These are phyloP conservation scores for Loxodes magnus DNA, from an alignment of 73 alveolate species.

Conservation along the genomic window DNA sequence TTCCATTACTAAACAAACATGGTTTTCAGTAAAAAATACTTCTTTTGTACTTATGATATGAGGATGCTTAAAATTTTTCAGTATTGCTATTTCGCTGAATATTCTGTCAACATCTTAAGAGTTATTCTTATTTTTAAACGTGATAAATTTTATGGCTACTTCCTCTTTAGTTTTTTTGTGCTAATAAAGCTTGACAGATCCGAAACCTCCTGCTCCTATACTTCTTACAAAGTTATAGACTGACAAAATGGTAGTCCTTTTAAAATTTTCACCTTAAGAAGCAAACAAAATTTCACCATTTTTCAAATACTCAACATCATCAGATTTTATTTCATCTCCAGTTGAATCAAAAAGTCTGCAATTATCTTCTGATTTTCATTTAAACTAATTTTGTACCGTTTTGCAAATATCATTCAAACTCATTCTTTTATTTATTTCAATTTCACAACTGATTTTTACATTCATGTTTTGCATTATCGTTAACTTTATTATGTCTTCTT, in stretches of 20 bases:
- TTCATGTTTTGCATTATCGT: background rate
- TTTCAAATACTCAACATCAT: constrained; percentile 17
- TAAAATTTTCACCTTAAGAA: constrained; percentile 12
- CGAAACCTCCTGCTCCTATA: constrained; percentile 43
- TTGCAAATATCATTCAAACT: background rate
- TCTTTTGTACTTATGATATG: background rate
- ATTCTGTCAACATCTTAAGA: background rate
- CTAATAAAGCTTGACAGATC: constrained; percentile 17
- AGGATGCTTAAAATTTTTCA: background rate
- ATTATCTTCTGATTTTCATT: background rate
- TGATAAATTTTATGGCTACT: constrained; percentile 25
- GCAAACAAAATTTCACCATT: constrained; percentile 16
- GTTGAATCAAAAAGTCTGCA: background rate
- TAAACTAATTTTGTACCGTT: background rate
- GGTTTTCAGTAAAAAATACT: background rate
- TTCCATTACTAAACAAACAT: constrained; percentile 44
- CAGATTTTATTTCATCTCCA: constrained; percentile 15
- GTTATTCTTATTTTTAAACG: background rate
- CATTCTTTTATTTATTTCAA: background rate
- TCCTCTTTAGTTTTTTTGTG: constrained; percentile 27
- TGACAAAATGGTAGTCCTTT: constrained; percentile 14
- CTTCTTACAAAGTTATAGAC: constrained; percentile 17
- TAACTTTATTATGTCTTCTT: background rate
- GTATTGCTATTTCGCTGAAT: background rate
- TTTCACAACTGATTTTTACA: background rate